A percentile compares a stretch with the other conserved stretches of the same genome.
phyloP scores from a whole-genome alignment of 1,284 basidiomycete species.

The Cutaneotrichosporon arboriforme region DNA sequence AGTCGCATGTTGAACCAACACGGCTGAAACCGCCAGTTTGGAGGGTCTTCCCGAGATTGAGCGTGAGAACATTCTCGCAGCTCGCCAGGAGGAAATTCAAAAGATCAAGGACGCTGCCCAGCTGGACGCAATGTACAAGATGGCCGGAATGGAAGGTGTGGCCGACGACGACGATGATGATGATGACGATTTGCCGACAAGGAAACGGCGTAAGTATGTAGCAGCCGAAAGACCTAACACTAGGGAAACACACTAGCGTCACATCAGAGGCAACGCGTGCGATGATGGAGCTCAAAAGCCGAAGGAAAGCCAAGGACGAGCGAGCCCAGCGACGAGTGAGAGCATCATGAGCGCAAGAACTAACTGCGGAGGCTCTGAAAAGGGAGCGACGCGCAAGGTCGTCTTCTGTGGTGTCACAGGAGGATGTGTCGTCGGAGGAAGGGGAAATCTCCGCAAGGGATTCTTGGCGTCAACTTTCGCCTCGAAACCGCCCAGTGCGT shows the following conservation, averaged over 20 bases:
- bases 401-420: constrained; percentile 24
- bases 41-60: constrained; percentile 77
- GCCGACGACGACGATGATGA: constrained; percentile 30
- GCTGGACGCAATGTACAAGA: constrained; percentile 66
- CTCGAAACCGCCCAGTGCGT: constrained; percentile 4
- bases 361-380: constrained; percentile 21
- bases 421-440: constrained; percentile 50
- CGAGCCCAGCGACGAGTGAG: constrained; percentile 29
- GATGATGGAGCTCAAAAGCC: constrained; percentile 75
- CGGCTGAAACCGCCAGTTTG: constrained; percentile 54
- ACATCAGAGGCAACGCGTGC: constrained; percentile 76
- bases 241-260: constrained; percentile 68
- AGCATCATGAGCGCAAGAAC: background rate
- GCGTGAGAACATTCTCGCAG: constrained; percentile 75
- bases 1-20: constrained; percentile 44
- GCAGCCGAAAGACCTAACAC: background rate
- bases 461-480: constrained; percentile 49
- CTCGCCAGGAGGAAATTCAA: constrained; percentile 74
- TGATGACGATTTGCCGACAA: constrained; percentile 25
- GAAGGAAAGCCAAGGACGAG: constrained; percentile 59
- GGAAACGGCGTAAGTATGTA: constrained; percentile 53
- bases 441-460: constrained; percentile 67
- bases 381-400: constrained; percentile 57
- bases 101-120: constrained; percentile 66
- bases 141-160: constrained; percentile 48